Conservation (phyloP, 2,329 filamentous ascomycete genomes). For the Beauveria caledonica region DNA sequence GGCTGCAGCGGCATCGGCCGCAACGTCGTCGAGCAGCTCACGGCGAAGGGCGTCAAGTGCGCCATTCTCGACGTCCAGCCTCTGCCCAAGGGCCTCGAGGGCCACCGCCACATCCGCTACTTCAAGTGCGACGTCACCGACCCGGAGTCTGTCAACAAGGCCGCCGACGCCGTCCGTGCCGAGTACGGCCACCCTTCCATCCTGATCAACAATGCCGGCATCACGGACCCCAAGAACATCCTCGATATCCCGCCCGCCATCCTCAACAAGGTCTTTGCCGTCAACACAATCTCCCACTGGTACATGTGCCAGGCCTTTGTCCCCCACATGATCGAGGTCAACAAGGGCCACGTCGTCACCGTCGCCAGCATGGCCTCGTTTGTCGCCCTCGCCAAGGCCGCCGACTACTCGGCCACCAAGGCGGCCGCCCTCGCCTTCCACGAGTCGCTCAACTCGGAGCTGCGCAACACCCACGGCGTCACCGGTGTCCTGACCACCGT, state of each 20-base stretch:
- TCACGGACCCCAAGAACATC: constrained; percentile 55
- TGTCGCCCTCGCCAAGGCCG: constrained; percentile 47
- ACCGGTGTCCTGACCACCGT: constrained; percentile 52
- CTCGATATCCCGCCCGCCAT: constrained; percentile 44
- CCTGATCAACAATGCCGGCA: constrained; percentile 34
- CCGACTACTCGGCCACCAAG: constrained; percentile 56
- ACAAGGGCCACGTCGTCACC: constrained; percentile 62
- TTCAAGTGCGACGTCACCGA: constrained; percentile 59
- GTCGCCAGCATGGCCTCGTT: constrained; percentile 55
- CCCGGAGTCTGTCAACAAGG: constrained; percentile 36
- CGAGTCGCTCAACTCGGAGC: constrained; percentile 47
- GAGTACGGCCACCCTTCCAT: constrained; percentile 52
- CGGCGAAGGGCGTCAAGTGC: constrained; percentile 50
- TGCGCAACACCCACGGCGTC: constrained; percentile 46
- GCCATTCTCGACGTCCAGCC: constrained; percentile 53
- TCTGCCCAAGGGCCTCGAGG: constrained; percentile 9
- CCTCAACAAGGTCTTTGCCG: constrained; percentile 53
- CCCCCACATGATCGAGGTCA: constrained; percentile 45
- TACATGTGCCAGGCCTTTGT: constrained; percentile 53
- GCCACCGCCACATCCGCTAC: constrained; percentile 46
- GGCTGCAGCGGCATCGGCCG: constrained; percentile 62
- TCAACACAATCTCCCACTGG: constrained; percentile 58
- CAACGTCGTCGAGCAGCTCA: constrained; percentile 50
- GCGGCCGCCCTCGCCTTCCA: constrained; percentile 55
- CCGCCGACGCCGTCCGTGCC: constrained; percentile 39